These are phyloP conservation scores for Rhodotorula babjevae DNA, from an alignment of 768 basidiomycete genomes.

Conservation along the genomic window DNA sequence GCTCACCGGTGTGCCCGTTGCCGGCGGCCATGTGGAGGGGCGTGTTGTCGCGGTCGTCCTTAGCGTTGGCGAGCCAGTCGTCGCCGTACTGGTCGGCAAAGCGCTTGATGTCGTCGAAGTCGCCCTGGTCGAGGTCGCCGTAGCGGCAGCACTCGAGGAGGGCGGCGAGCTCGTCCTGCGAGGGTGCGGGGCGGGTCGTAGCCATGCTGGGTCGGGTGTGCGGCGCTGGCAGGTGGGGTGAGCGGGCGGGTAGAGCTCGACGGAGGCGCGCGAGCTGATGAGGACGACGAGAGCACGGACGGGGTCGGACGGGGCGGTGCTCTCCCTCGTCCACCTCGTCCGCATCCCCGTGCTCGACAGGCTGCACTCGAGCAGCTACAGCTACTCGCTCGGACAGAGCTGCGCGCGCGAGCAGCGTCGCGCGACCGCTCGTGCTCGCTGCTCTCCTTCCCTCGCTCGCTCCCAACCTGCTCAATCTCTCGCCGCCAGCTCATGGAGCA, in stretches of 20 bases:
- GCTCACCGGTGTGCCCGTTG: conserved; percentile 44
- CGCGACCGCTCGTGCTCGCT: too few species aligned
- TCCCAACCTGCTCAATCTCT: too few species aligned
- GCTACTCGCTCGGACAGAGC: too few species aligned
- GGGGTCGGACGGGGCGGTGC: too few species aligned
- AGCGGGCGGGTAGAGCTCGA: background rate
- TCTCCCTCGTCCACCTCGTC: too few species aligned
- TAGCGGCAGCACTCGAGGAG: conserved; percentile 44
- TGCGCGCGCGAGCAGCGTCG: too few species aligned
- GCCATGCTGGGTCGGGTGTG: background rate
- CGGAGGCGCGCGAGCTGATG: background rate
- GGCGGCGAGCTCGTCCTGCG: conserved; percentile 42
- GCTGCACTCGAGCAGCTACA: too few species aligned
- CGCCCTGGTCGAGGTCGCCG: conserved; percentile 40
- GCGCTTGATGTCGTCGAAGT: conserved; percentile 37
- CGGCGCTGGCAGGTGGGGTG: too few species aligned
- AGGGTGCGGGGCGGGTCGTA: background rate
- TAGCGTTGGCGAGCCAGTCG: conserved; percentile 28
- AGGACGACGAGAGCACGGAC: too few species aligned
- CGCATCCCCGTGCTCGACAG: too few species aligned
- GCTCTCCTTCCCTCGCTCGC: too few species aligned
- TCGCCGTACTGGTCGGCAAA: conserved; percentile 39
- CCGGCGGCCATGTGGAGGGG: conserved; percentile 43
- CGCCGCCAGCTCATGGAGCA: too few species aligned
- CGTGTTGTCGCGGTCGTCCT: conserved; percentile 43